phyloP scores from a whole-genome alignment of 2,329 filamentous ascomycete species.

The Aspergillus phoenicis region DNA sequence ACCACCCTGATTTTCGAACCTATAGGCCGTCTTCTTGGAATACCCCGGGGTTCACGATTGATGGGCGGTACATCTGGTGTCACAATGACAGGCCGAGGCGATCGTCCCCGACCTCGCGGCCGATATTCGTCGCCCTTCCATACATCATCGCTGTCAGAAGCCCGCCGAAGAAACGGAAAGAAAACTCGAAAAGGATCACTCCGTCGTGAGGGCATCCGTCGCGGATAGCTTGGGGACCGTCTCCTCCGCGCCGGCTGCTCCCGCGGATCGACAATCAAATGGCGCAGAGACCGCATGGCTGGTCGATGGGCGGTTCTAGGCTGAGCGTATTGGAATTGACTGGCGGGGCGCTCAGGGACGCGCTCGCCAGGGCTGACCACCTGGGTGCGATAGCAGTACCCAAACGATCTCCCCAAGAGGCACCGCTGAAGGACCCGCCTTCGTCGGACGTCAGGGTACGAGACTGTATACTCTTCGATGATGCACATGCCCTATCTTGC shows the following conservation, averaged over 20 bases:
- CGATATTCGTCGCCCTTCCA: no score
- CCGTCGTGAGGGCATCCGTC: not conserved
- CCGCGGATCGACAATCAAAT: not conserved
- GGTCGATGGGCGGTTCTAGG: not conserved
- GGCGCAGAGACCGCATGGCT: not conserved
- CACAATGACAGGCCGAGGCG: not conserved
- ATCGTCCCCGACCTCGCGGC: not conserved
- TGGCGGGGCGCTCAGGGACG: not conserved
- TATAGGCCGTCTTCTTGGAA: not conserved
- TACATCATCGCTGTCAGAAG: not conserved
- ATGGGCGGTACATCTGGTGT: not conserved
- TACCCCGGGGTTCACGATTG: not conserved
- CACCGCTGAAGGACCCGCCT: constrained; percentile 3
- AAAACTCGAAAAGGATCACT: not conserved
- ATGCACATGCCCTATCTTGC: not conserved
- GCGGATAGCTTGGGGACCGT: not conserved
- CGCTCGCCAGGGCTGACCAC: not conserved
- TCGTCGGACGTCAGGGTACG: not conserved
- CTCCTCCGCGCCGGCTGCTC: not conserved
- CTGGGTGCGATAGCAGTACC: not conserved
- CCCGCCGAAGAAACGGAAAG: not conserved
- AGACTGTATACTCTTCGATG: not conserved
- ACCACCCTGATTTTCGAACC: not conserved
- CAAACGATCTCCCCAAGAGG: not conserved
- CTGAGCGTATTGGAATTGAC: not conserved